Percentiles rank a stretch among this genome's conserved stretches.
phyloP scores from a whole-genome alignment of 805 yeast species.

The Zygoascus tannicola region DNA sequence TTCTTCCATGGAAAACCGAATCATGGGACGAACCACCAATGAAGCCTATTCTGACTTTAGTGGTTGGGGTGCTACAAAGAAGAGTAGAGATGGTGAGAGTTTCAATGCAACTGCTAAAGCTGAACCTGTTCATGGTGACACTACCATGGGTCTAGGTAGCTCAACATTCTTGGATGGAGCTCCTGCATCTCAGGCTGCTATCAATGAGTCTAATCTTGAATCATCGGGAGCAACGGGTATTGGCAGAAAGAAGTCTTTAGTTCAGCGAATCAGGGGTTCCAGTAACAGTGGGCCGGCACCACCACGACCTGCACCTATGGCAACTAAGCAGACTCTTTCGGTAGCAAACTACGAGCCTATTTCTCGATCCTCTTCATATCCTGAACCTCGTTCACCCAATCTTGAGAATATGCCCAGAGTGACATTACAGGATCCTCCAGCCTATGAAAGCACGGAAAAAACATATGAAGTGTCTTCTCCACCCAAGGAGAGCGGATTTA shows the following conservation, averaged over 20 bases:
- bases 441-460: neutral
- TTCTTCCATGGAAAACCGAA: slow-evolving; percentile 50
- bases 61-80: slow-evolving; percentile 12
- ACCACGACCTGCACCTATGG: slow-evolving; percentile 4
- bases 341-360: slow-evolving; percentile 10
- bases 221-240: slow-evolving; percentile 38
- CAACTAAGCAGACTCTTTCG: neutral
- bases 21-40: slow-evolving; percentile 61
- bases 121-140: slow-evolving; percentile 71
- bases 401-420: slow-evolving; percentile 5
- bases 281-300: slow-evolving; percentile 13
- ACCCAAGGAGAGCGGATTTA: slow-evolving; percentile 37
- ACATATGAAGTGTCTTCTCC: slow-evolving; percentile 5
- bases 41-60: slow-evolving; percentile 35
- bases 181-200: slow-evolving; percentile 61
- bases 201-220: slow-evolving; percentile 12
- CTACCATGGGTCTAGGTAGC: slow-evolving; percentile 83
- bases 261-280: slow-evolving; percentile 46
- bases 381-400: slow-evolving; percentile 6
- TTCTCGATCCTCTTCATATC: slow-evolving; percentile 13
- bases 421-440: neutral
- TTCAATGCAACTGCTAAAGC: slow-evolving; percentile 66
- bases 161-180: slow-evolving; percentile 94
- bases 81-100: slow-evolving; percentile 3
- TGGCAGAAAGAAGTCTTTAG: slow-evolving; percentile 76